Percentiles rank a stretch among this genome's conserved stretches.
These are phyloP conservation scores for Musa itinerans DNA, from an alignment of 176 grass and related monocot species.

Conservation along the genomic window DNA sequence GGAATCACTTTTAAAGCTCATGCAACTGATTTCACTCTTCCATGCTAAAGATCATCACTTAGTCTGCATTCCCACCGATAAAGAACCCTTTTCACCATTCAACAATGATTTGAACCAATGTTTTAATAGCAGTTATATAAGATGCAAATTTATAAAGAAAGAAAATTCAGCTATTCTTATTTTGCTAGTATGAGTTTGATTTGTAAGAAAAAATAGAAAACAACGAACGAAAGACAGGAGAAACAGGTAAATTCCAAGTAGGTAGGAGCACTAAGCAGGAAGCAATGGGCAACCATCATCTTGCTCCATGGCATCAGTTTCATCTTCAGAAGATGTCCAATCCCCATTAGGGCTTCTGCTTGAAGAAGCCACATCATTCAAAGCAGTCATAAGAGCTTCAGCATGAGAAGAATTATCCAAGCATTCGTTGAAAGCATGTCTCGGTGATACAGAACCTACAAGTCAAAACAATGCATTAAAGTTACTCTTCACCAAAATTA, in stretches of 20 bases:
- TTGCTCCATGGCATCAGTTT: conserved; percentile 55
- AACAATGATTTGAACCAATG: neutral
- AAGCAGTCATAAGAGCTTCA: conserved; percentile 68
- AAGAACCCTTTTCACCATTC: neutral
- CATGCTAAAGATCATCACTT: neutral
- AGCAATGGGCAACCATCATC: conserved; percentile 46
- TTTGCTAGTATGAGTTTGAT: neutral
- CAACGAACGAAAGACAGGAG: neutral
- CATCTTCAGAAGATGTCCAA: conserved; percentile 81
- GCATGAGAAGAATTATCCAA: conserved; percentile 56
- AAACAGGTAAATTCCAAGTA: conserved; percentile 4
- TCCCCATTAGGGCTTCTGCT: conserved; percentile 41
- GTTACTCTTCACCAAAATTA: neutral
- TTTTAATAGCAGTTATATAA: neutral
- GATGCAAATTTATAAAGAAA: neutral
- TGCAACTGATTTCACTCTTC: too few relatives aligned
- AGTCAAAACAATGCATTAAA: neutral
- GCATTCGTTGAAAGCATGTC: conserved; percentile 63
- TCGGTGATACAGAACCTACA: conserved; percentile 31
- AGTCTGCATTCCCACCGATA: neutral
- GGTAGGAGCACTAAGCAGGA: conserved; percentile 16
- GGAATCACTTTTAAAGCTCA: too few relatives aligned
- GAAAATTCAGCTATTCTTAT: neutral
- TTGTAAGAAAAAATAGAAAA: neutral
- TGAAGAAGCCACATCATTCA: conserved; percentile 70